Evolutionary conservation across 1,284 basidiomycete species (phyloP), one percentile per base, ranked within the genome.

Genomic region (Waitea zeae): DNA sequence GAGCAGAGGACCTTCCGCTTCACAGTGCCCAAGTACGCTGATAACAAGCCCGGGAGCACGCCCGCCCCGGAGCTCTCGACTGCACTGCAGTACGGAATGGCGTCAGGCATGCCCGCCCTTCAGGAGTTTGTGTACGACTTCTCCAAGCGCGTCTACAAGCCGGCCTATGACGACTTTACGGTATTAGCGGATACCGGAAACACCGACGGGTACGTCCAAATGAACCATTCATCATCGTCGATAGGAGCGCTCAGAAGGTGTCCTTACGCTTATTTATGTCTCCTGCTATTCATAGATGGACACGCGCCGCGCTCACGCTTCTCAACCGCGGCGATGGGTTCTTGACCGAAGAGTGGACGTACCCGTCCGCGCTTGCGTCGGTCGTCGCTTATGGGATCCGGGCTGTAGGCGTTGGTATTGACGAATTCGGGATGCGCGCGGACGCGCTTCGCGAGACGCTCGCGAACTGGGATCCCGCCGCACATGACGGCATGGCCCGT

Each of bases 241-340:
- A n/a, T n/a, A n/a, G n/a, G n/a, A n/a, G n/a, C n/a, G n/a, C n/a
- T n/a, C n/a, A n/a, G n/a, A n/a, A n/a, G n/a, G n/a, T n/a, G n/a
- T n/a, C n/a, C n/a, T n/a, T n/a, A n/a, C n/a, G n/a, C n/a, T n/a
- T n/a, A n/a, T n/a, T n/a, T n/a, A n/a, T n/a, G n/a, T n/a, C n/a
- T n/a, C n/a, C n/a, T n/a, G n/a, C n/a, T 9, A 11, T 12, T 22
- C 57, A 49, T 40, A n/a, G n/a, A n/a, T 83, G 72, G 71, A 44
- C 50, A 34, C 70, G 70, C 42, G 54, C 57, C 11, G 53, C 67
- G 3, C 50, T 52, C 30, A 69, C 69, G 4, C 54, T 89, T 11
- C 70, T 72, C 48, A 79, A 88, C 46, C 64, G 64, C 1, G 83
- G 81, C 5, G 82, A 89, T 43, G 64, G 66, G 5, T 59, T 86